Evolutionary conservation across 73 alveolate genomes (phyloP), one percentile per base, ranked within the genome.

Genomic region (Durusdinium trenchii): DNA sequence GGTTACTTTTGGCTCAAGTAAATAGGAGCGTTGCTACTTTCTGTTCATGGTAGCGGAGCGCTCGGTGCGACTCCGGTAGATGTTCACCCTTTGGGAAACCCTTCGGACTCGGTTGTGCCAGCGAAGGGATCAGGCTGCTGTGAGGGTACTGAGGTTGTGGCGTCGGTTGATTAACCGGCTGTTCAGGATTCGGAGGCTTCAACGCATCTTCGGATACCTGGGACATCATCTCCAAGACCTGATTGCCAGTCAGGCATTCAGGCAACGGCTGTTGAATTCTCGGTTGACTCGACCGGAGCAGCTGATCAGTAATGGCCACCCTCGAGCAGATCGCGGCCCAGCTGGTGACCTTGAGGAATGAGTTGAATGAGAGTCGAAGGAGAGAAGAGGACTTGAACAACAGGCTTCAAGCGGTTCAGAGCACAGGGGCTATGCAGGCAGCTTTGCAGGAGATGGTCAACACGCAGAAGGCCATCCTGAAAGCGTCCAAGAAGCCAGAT

Each of bases 41-140:
- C 12, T 45, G 89, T 36, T 45, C 89, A 79, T 79, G 89, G 89
- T 79, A 79, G 89, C 89, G 89, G 89, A 79, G 89, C 89, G 1
- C 89, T 79, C 38, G 35, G 54, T 48, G 47, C 42, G 23, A 62
- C 89, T 79, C 89, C 54, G 50, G 43, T 45, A 5, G 50, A 16
- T 79, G 62, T 14, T 20, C n/a, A 45, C n/a, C 57, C 38, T n/a
- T n/a, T n/a, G 54, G 54, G 57, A 2, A 51, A 32, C 35, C 86
- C 57, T 6, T 3, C 38, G 40, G 16, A 42, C 47, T 45, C 23
- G n/a, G 9, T 43, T 20, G 62, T 60, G 62, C 47, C 45, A 30
- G 89, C 1, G 46, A 42, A 5, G 89, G 5, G n/a, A 45, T 3
- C 46, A 48, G n/a, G 38, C 50, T 43, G 40, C 62, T 0, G 67